Evolutionary conservation across 352 stramenopile species (phyloP).

Genomic region (Phytophthora nicotianae): DNA sequence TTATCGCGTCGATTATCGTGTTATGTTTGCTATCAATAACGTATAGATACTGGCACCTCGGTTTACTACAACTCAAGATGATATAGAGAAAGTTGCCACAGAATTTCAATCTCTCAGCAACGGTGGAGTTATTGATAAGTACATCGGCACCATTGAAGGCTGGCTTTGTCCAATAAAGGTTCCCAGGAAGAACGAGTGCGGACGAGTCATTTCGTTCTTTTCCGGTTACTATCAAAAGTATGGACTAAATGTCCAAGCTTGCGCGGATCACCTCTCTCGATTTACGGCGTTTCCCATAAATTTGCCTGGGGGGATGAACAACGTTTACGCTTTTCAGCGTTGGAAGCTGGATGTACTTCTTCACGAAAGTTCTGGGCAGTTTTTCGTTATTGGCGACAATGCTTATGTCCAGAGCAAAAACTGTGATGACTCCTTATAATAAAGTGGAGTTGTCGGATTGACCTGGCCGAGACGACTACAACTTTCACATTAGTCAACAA

Average conservation of each 20-base stretch:
- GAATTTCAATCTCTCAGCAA: neutral
- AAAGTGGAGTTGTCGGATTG: neutral
- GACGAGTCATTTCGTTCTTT: neutral
- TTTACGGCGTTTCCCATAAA: neutral
- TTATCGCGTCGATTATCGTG: neutral
- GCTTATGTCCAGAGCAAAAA: neutral
- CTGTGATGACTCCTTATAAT: neutral
- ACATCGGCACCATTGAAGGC: neutral
- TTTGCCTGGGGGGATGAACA: neutral
- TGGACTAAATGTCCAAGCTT: neutral
- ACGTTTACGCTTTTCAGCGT: neutral
- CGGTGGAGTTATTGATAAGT: neutral
- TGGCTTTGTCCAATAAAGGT: neutral
- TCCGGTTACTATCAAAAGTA: neutral
- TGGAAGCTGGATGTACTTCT: neutral
- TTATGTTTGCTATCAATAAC: neutral
- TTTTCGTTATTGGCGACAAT: neutral
- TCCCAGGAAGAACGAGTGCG: neutral
- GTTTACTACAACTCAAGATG: neutral
- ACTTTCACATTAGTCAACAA: neutral
- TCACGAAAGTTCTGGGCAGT: neutral
- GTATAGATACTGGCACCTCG: neutral
- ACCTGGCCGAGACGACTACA: neutral
- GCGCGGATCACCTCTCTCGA: neutral
- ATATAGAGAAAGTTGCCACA: neutral